Conservation (phyloP, 768 basidiomycete species). For the Wakefieldia striispora region DNA sequence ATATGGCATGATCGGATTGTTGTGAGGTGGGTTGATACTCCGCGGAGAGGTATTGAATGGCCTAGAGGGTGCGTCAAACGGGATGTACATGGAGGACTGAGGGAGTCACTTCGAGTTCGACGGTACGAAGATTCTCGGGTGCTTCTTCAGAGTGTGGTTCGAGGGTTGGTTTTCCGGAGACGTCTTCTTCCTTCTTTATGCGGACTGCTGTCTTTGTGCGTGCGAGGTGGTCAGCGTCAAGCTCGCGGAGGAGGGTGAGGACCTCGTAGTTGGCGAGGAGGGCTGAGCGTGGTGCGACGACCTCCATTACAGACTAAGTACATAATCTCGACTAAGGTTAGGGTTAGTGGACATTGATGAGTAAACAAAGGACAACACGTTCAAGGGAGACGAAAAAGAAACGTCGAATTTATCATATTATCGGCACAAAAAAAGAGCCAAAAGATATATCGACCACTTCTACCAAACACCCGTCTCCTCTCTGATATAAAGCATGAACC, state of each 20-base stretch:
- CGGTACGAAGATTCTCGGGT: constrained; percentile 78
- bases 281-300: constrained; percentile 60
- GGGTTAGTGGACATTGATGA: constrained; percentile 16
- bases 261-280: constrained; percentile 91
- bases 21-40: constrained; percentile 64
- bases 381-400: constrained; percentile 11
- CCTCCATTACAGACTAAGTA: constrained; percentile 15
- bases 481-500: constrained; percentile 44
- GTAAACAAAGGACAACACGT: constrained; percentile 29
- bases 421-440: constrained; percentile 13
- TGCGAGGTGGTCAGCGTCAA: constrained; percentile 70
- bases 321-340: constrained; percentile 17
- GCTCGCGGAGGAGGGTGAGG: constrained; percentile 68
- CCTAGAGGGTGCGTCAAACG: constrained; percentile 42
- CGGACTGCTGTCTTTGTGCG: constrained; percentile 68
- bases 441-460: constrained; percentile 3
- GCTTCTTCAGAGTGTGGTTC: constrained; percentile 50
- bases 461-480: not conserved
- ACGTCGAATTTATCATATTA: not conserved
- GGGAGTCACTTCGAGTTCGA: constrained; percentile 64
- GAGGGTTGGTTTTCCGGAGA: constrained; percentile 33
- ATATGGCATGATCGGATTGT: constrained; percentile 66
- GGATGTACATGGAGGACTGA: not conserved
- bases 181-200: constrained; percentile 76
- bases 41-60: constrained; percentile 80